Conservation (phyloP, 2,329 filamentous ascomycete species). For the Cercospora beticola region DNA sequence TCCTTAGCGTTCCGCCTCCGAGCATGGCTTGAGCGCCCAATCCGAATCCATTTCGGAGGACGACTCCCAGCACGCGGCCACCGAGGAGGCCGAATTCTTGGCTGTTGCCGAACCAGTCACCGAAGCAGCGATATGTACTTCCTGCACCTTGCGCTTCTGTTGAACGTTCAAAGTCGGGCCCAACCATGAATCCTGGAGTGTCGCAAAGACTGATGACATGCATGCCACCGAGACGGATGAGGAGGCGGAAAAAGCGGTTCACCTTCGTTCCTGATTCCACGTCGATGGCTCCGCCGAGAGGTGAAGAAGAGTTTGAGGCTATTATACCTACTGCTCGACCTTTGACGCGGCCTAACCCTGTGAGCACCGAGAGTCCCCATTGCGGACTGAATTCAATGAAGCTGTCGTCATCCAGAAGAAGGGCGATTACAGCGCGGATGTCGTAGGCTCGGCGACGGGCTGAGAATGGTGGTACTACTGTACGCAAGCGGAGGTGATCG, state of each 20-base stretch:
- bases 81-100: not conserved
- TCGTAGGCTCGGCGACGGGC: not conserved
- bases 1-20: not conserved
- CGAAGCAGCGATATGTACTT: not conserved
- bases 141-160: not conserved
- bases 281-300: not conserved
- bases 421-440: not conserved
- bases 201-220: not conserved
- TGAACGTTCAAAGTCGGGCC: not conserved
- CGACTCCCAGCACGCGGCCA: not conserved
- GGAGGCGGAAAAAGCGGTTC: not conserved
- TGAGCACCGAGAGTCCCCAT: not conserved
- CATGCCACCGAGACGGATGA: not conserved
- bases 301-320: not conserved
- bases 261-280: not conserved
- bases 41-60: not conserved
- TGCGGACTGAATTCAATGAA: not conserved
- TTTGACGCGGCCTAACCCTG: not conserved
- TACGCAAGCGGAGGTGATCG: not conserved
- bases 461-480: not conserved
- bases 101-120: not conserved
- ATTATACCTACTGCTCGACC: not conserved
- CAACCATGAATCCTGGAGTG: not conserved
- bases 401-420: not conserved
- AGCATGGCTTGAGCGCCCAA: not conserved